Conservation (phyloP, 257 asterid genomes). For the Fraxinus americana region DNA sequence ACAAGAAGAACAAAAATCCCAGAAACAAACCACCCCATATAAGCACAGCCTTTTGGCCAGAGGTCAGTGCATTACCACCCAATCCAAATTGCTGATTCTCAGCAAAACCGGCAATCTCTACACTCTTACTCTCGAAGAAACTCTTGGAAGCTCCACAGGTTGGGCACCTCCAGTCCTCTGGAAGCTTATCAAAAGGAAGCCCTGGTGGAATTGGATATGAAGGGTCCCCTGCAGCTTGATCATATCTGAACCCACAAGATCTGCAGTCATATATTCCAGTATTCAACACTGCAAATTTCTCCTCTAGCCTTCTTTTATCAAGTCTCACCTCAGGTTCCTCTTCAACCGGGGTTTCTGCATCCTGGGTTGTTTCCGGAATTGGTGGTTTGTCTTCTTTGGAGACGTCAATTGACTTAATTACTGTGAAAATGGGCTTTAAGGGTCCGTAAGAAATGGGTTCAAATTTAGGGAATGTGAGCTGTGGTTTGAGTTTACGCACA, state of each 20-base stretch:
- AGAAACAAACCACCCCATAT: conserved; percentile 76
- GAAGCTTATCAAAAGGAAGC: conserved; percentile 69
- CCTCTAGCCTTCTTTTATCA: conserved; percentile 64
- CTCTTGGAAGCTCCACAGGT: conserved; percentile 93
- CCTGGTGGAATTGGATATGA: conserved; percentile 94
- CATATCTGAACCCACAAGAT: conserved; percentile 76
- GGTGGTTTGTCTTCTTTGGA: conserved; percentile 80
- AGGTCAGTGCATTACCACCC: conserved; percentile 85
- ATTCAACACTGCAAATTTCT: conserved; percentile 88
- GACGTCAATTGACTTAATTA: conserved; percentile 64
- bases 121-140: conserved; percentile 83
- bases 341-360: conserved; percentile 1
- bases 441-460: conserved; percentile 20
- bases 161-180: conserved; percentile 95
- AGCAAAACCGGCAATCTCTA: conserved; percentile 93
- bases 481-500: conserved; percentile 30
- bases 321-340: conserved; percentile 30
- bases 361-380: conserved; percentile 24
- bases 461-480: conserved; percentile 30
- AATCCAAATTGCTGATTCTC: conserved; percentile 97
- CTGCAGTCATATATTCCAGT: conserved; percentile 86
- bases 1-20: conserved; percentile 75
- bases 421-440: conserved; percentile 15
- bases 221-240: conserved; percentile 70
- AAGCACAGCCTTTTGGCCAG: conserved; percentile 88